These are phyloP conservation scores for Backusella sp. DNA, from an alignment of 192 early-diverging fungal genomes.

Conservation along the genomic window DNA sequence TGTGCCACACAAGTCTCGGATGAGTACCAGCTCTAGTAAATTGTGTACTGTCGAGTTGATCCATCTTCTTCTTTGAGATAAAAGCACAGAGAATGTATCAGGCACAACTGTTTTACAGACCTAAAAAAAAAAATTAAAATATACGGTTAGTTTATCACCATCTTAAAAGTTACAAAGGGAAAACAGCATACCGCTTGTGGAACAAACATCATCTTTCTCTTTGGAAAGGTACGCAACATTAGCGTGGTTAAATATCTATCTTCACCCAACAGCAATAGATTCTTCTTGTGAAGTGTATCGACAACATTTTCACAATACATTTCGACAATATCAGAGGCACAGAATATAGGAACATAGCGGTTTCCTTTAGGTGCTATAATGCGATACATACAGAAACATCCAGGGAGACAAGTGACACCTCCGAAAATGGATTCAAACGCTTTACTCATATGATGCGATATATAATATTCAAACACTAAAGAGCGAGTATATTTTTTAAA, in stretches of 20 bases:
- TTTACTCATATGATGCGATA: slow-evolving; percentile 69
- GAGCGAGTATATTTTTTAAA: too few species aligned
- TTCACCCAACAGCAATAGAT: slow-evolving; percentile 69
- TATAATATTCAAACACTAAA: slow-evolving; percentile 76
- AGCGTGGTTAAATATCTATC: slow-evolving; percentile 75
- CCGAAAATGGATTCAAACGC: slow-evolving; percentile 74
- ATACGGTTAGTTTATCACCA: background rate
- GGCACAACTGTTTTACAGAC: slow-evolving; percentile 74
- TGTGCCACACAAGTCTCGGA: slow-evolving; percentile 82
- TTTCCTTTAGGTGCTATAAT: slow-evolving; percentile 69
- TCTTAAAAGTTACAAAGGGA: background rate
- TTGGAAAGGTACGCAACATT: slow-evolving; percentile 71
- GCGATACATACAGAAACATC: slow-evolving; percentile 77
- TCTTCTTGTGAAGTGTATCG: slow-evolving; percentile 71
- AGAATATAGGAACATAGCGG: slow-evolving; percentile 66
- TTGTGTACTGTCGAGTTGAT: slow-evolving; percentile 90
- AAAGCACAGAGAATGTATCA: slow-evolving; percentile 59
- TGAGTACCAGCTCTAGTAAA: slow-evolving; percentile 75
- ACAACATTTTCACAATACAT: slow-evolving; percentile 69
- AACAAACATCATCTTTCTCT: slow-evolving; percentile 72
- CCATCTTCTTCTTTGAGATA: slow-evolving; percentile 82
- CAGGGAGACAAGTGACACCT: slow-evolving; percentile 68
- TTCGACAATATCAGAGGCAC: slow-evolving; percentile 72
- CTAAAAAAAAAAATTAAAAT: slow-evolving; percentile 27
- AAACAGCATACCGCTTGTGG: slow-evolving; percentile 50